Conservation (phyloP, 2,329 filamentous ascomycete species). For the Clarireedia monteithiana region DNA sequence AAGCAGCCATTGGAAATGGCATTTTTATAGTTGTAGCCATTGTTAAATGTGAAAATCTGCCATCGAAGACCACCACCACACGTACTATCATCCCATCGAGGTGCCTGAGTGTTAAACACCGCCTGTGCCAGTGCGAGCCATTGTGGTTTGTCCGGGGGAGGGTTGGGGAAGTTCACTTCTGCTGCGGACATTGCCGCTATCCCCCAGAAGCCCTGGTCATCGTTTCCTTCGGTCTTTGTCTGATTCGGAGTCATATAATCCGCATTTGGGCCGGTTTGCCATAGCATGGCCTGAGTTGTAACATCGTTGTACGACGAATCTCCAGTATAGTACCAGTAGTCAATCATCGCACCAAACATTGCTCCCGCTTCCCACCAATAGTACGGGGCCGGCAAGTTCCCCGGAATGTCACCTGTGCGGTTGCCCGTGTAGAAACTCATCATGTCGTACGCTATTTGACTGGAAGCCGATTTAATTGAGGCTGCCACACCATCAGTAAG, state of each 20-base stretch:
- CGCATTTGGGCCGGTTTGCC: conserved; percentile 62
- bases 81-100: conserved; percentile 59
- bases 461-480: conserved; percentile 28
- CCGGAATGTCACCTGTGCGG: conserved; percentile 40
- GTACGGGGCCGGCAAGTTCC: conserved; percentile 44
- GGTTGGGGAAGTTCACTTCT: conserved; percentile 56
- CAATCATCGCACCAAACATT: conserved; percentile 62
- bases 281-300: conserved; percentile 59
- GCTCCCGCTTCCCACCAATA: conserved; percentile 62
- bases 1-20: conserved; percentile 56
- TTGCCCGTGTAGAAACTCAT: conserved; percentile 46
- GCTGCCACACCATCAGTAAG: conserved; percentile 12
- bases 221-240: conserved; percentile 61
- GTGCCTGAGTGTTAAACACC: conserved; percentile 72
- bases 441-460: conserved; percentile 37
- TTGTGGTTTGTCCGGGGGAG: conserved; percentile 46
- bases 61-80: conserved; percentile 74
- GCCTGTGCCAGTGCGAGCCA: conserved; percentile 70
- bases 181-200: conserved; percentile 63
- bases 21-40: conserved; percentile 72
- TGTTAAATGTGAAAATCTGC: conserved; percentile 81
- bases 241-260: conserved; percentile 75
- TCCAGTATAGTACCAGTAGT: conserved; percentile 80
- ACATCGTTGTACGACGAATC: conserved; percentile 65
- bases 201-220: conserved; percentile 71